phyloP scores from a whole-genome alignment of 352 stramenopile species.

The Vaucheria bursata region DNA sequence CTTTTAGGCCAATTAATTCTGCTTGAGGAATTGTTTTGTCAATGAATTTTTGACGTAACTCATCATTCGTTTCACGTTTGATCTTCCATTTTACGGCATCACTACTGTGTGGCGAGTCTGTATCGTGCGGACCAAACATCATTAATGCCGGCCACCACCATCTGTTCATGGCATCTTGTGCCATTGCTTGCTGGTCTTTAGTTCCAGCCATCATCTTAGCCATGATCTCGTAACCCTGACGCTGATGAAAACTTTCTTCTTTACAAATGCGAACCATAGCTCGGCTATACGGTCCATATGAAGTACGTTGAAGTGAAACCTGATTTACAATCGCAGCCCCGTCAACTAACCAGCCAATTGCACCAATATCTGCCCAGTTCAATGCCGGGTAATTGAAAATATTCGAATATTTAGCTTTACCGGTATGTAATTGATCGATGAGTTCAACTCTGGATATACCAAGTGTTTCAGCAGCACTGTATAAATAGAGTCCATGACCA shows the following conservation, averaged over 20 bases:
- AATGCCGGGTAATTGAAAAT: not conserved
- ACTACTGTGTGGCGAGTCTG: not conserved
- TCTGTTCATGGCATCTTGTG: not conserved
- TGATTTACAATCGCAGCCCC: not conserved
- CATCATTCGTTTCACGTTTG: not conserved
- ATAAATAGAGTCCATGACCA: not conserved
- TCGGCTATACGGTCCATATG: not conserved
- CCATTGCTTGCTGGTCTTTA: not conserved
- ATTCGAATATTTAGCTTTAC: not conserved
- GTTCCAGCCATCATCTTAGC: conserved; percentile 1
- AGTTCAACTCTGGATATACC: not conserved
- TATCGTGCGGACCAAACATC: not conserved
- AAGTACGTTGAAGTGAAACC: not conserved
- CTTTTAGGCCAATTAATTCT: not conserved
- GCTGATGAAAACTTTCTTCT: conserved; percentile 4
- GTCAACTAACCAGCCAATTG: not conserved
- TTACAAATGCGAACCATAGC: not conserved
- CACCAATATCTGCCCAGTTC: not conserved
- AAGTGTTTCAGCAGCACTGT: not conserved
- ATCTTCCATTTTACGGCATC: not conserved
- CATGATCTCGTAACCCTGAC: not conserved
- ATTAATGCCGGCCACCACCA: not conserved
- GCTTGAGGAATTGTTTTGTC: not conserved
- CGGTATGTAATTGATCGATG: not conserved
- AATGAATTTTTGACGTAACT: not conserved